These are phyloP conservation scores for Pterocarpus santalinus DNA, from an alignment of 306 rosid species.

Conservation along the genomic window DNA sequence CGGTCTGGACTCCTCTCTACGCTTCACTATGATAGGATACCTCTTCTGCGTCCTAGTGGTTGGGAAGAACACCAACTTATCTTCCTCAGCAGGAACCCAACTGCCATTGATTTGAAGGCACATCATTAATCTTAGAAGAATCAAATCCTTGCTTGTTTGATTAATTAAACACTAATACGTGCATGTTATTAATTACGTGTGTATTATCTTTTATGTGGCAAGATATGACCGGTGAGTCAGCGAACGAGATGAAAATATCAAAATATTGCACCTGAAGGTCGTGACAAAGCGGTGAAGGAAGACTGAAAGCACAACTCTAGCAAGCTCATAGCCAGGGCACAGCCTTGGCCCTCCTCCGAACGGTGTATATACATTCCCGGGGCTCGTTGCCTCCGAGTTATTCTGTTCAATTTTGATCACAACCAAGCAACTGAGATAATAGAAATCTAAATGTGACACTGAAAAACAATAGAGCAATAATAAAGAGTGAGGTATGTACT, in stretches of 20 bases:
- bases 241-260: too few relatives aligned
- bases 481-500: not conserved
- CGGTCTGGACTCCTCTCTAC: slow-evolving; percentile 46
- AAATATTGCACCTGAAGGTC: slow-evolving; percentile 69
- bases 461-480: not conserved
- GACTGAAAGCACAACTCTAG: slow-evolving; percentile 92
- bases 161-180: not conserved
- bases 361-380: slow-evolving; percentile 77
- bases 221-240: too few relatives aligned
- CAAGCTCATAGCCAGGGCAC: slow-evolving; percentile 97
- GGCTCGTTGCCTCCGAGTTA: slow-evolving; percentile 58
- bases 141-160: not conserved
- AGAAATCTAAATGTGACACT: not conserved
- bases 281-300: slow-evolving; percentile 92
- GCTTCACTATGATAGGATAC: slow-evolving; percentile 77
- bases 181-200: not conserved
- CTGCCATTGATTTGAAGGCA: slow-evolving; percentile 55
- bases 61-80: slow-evolving; percentile 93
- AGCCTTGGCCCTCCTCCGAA: slow-evolving; percentile 97
- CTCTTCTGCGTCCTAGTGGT: slow-evolving; percentile 95
- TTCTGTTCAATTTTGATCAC: slow-evolving; percentile 54
- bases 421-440: slow-evolving; percentile 17
- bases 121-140: slow-evolving; percentile 23
- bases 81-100: slow-evolving; percentile 96
- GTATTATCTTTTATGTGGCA: too few relatives aligned